Percentiles rank a stretch among this genome's conserved stretches.
Conservation (phyloP, 805 yeast species). For the Kregervanrija pseudodelftensis region DNA sequence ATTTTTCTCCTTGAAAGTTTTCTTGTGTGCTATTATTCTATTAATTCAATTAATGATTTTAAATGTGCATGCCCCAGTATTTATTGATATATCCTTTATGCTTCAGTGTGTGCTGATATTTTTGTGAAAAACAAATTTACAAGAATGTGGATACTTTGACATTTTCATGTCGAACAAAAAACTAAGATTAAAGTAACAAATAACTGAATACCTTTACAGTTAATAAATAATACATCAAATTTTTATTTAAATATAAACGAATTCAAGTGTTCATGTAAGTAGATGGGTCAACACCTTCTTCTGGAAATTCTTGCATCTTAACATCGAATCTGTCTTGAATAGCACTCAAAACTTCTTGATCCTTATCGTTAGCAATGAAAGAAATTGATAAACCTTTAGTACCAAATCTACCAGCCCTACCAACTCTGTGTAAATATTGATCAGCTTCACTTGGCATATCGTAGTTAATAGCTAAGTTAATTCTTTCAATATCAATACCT, state of each 20-base stretch:
- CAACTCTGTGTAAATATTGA: conserved; percentile 97
- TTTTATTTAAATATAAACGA: background rate
- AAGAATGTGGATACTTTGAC: background rate
- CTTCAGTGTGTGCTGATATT: too few species aligned
- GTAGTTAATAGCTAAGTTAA: conserved; percentile 94
- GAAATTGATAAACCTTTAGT: conserved; percentile 97
- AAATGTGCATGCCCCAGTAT: too few species aligned
- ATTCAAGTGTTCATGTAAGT: conserved; percentile 88
- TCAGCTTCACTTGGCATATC: conserved; percentile 96
- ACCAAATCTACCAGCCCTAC: conserved; percentile 99
- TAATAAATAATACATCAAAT: background rate
- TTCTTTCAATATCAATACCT: conserved; percentile 99
- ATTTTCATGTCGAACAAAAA: background rate
- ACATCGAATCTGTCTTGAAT: conserved; percentile 98
- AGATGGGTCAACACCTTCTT: conserved; percentile 95
- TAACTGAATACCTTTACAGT: too few species aligned
- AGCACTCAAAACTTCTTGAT: conserved; percentile 81
- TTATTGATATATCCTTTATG: too few species aligned
- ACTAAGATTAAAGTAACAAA: background rate
- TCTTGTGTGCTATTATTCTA: too few species aligned
- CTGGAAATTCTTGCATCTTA: conserved; percentile 91
- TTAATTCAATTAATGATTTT: too few species aligned
- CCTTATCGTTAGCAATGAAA: conserved; percentile 78
- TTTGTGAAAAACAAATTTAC: too few species aligned
- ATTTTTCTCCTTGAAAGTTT: too few species aligned